Evolutionary conservation across 2,329 filamentous ascomycete species (phyloP), one percentile per base, ranked within the genome.

Genomic region (Periconia sp.): DNA sequence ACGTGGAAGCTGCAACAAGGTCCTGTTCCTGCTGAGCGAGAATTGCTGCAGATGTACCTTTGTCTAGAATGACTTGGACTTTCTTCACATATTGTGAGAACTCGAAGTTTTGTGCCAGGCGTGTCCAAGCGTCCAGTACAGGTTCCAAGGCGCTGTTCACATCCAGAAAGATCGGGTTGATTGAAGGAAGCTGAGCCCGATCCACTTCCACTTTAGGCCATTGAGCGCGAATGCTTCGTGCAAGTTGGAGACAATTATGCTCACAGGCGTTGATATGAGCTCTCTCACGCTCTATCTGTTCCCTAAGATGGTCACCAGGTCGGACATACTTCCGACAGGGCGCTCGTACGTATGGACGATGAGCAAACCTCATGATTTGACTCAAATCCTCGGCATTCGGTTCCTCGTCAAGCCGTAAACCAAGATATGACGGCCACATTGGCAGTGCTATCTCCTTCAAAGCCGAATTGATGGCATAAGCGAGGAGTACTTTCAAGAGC

Each of bases 51-150:
- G n/a, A n/a, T n/a, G n/a, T n/a, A n/a, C n/a, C n/a, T 25, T 17
- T 21, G 25, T 42, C 23, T n/a, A 56, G 46, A 7, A 78, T 50
- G 0, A 32, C 5, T 38, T 83, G 78, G 0, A 79, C 71, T 18
- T 69, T 30, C 8, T 65, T 40, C 1, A 82, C 45, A 49, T 82
- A 76, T 0, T 57, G 29, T 0, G 67, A 72, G 1, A 83, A 65
- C 19, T 78, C 68, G 8, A 69, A 46, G 31, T 84, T 84, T 4
- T 73, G 66, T n/a, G 68, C 73, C 0, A 80, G 52, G 0, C 75
- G 71, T 4, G 61, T 48, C 79, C 79, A 84, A 36, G 80, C 74
- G 0, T 70, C 69, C 0, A 53, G 48, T 11, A 83, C 56, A 0
- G 58, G 52, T 0, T 65, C 50, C 1, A 80, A 25, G 3, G 77